Evolutionary conservation across 441 rosid genomes (phyloP).

Genomic region (Pelargonium australe): DNA sequence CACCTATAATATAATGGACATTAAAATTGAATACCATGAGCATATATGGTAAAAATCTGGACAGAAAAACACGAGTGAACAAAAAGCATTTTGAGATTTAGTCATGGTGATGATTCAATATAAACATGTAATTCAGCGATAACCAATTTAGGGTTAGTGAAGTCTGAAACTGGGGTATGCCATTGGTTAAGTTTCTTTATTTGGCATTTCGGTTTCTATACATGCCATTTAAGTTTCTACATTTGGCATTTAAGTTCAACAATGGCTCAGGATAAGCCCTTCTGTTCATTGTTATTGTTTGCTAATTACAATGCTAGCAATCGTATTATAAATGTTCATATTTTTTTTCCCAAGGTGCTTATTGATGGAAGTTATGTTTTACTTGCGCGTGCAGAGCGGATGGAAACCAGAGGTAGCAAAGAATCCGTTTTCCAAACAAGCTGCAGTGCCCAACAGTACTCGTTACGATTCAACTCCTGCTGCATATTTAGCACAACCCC

Average conservation of each 20-base stretch:
- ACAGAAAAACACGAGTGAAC: background rate
- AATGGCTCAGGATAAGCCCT: background rate
- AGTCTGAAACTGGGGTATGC: background rate
- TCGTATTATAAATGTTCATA: background rate
- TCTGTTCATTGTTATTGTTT: background rate
- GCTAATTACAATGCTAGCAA: background rate
- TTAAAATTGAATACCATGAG: background rate
- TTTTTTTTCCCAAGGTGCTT: background rate
- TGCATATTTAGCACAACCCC: slow-evolving; percentile 19
- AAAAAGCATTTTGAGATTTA: background rate
- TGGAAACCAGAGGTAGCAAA: slow-evolving; percentile 50
- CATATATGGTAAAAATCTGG: background rate
- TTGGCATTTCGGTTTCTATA: background rate
- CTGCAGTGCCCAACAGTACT: slow-evolving; percentile 31
- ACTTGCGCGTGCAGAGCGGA: slow-evolving; percentile 58
- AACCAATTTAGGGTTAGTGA: background rate
- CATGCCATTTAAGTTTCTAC: background rate
- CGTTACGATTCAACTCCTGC: slow-evolving; percentile 20
- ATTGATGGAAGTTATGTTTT: background rate
- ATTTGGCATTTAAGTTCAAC: background rate
- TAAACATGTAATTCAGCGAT: background rate
- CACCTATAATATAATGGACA: background rate
- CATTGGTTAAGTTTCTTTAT: background rate
- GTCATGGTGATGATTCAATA: background rate
- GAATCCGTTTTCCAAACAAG: slow-evolving; percentile 69